Base-by-base conservation (phyloP, 2,329 filamentous ascomycete species). In the Waltergamsia citrina region DNA sequence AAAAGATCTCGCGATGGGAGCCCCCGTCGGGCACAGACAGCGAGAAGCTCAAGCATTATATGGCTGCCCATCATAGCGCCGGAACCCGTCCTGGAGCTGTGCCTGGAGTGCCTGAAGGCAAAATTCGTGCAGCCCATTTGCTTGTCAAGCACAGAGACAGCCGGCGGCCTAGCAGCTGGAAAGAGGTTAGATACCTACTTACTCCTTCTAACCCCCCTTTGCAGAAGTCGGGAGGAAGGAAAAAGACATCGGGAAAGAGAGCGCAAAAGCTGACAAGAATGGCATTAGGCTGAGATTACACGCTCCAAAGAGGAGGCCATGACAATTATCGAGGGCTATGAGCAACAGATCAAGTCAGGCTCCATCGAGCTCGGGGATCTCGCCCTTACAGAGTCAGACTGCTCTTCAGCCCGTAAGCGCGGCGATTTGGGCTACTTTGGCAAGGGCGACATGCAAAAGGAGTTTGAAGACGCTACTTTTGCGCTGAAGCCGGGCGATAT, bases 391-490 rank as follows among this genome's bases (percentile, higher is more conserved):
- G 92, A 96, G 64, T 94, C 85, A 12, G 92, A 98, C 63, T 96
- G 90, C 65, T 94, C 85, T 59, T 95, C 87, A 48, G 88, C 92
- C 20, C 77, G 87, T 48, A 98, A 96, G 72, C 77, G 80, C 45
- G 92, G 92, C 37, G 92, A 98, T 56, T 65, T 98, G 64, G 92
- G 92, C 15, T 94, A 88, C 60, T 98, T 98, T 58, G 88, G 86
- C 36, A 79, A 74, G 49, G 86, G 87, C 19, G 90, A 96, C 51
- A 98, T 98, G 92, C 92, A 98, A 58, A 90, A 88, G 66, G 90
- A 95, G 62, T 98, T 98, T 52, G 92, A 98, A 63, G 86, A 95
- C 37, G 88, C 88, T 5, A 83, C 92, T 2, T 98, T 98, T 62
- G 80, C 74, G n/a, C 69, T 98, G 36, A 74, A 88, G 58, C 80